Evolutionary conservation across 116 monocot genomes (phyloP), one percentile per base, ranked within the genome.

Genomic region (Zostera marina): DNA sequence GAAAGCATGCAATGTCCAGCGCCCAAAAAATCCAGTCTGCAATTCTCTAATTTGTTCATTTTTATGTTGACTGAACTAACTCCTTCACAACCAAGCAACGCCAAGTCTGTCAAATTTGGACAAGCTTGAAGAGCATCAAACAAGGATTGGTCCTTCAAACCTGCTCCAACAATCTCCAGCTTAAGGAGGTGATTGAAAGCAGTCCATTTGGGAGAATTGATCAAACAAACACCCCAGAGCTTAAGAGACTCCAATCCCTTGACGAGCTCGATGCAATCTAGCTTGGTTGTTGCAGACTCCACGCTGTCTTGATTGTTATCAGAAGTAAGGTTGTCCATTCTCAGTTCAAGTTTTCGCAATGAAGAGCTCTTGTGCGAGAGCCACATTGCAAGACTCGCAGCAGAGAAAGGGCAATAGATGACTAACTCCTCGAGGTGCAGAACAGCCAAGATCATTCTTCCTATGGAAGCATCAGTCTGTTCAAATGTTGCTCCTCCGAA

Each of bases 21-120:
- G 5, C 83, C 86, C 24, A 83, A 60, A 60, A 99, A 83, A 59
- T 99, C 98, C 8, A 99, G 68, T 66, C 87, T 65, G 54, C 98
- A 99, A 3, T 49, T 82, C 82, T 86, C 81, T 62, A 99, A 54
- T 39, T 40, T 53, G 44, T 66, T 63, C 54, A 90, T 54, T 2
- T 79, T 73, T 13, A 99, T 75, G 7, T 53, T 47, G 9, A 86
- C 64, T 0, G 76, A 54, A 4, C 65, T 61, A 4, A 71, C 66
- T 8, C 98, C 86, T 40, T 90, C 90, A 44, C 90, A 99, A 19
- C 85, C 81, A 11, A 99, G 78, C 79, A 99, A 57, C 8, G 73
- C 74, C 72, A 99, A 63, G 23, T 87, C 74, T 4, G 68, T 77
- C 26, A 99, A 45, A 59, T 87, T 87, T 0, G 86, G 90, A 58